A percentile compares a stretch with the other conserved stretches of the same genome.
Evolutionary conservation across 768 basidiomycete genomes (phyloP).

Genomic region (Phaeotremella fagi): DNA sequence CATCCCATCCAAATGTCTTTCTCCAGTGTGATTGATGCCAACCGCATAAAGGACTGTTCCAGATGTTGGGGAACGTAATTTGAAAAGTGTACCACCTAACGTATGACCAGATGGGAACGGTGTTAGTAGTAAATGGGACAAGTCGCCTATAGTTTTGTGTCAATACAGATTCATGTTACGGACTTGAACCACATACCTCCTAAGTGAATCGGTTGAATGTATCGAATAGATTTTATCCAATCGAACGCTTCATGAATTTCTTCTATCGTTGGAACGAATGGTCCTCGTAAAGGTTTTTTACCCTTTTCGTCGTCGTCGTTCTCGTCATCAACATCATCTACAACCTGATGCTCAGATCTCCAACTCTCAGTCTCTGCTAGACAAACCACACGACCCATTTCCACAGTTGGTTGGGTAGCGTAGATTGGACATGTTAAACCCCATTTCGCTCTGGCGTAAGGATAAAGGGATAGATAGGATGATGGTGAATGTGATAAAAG

Average conservation of each 20-base stretch:
- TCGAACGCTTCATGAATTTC: slow-evolving; percentile 93
- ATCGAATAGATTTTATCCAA: slow-evolving; percentile 81
- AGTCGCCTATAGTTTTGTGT: slow-evolving; percentile 23
- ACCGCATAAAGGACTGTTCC: slow-evolving; percentile 95
- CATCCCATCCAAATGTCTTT: slow-evolving; percentile 91
- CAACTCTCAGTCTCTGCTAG: slow-evolving; percentile 81
- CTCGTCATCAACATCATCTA: slow-evolving; percentile 3
- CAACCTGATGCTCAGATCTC: slow-evolving; percentile 44
- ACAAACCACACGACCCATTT: slow-evolving; percentile 87
- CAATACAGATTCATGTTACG: not conserved
- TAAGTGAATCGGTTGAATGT: slow-evolving; percentile 91
- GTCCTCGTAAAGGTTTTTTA: slow-evolving; percentile 47
- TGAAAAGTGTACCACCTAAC: slow-evolving; percentile 95
- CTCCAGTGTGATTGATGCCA: slow-evolving; percentile 90
- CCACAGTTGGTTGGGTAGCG: slow-evolving; percentile 88
- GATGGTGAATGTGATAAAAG: slow-evolving; percentile 92
- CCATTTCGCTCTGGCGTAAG: slow-evolving; percentile 85
- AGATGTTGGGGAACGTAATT: slow-evolving; percentile 93
- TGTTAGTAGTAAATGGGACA: slow-evolving; percentile 55
- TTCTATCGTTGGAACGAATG: slow-evolving; percentile 65
- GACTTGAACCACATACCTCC: slow-evolving; percentile 59
- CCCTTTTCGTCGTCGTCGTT: slow-evolving; percentile 14
- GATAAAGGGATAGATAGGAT: slow-evolving; percentile 81
- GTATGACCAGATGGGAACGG: slow-evolving; percentile 94
- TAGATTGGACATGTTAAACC: slow-evolving; percentile 85